Conservation (phyloP, 345 rosid species). For the Gossypium australe region DNA sequence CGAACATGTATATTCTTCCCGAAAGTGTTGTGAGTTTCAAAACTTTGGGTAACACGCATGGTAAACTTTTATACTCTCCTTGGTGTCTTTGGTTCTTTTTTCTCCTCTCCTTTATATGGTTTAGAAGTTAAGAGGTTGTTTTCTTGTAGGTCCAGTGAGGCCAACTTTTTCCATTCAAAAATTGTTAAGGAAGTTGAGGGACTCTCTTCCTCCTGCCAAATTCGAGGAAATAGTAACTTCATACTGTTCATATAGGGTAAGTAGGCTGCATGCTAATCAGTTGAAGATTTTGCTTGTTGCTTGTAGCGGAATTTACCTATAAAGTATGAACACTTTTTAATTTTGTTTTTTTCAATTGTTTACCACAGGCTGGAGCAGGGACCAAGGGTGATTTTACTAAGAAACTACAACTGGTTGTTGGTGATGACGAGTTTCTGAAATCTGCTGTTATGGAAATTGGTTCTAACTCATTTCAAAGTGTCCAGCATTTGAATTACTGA, state of each 20-base stretch:
- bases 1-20: slow-evolving; percentile 38
- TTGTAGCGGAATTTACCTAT: background rate
- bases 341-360: background rate
- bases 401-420: slow-evolving; percentile 26
- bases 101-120: background rate
- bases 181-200: slow-evolving; percentile 29
- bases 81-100: background rate
- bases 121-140: background rate
- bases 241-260: slow-evolving; percentile 28
- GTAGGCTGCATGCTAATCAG: background rate
- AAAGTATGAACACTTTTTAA: background rate
- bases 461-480: background rate
- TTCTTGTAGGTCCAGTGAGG: slow-evolving; percentile 18
- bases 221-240: slow-evolving; percentile 24
- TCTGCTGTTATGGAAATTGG: slow-evolving; percentile 28
- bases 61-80: slow-evolving; percentile 14
- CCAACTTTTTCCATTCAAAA: slow-evolving; percentile 20
- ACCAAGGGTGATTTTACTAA: slow-evolving; percentile 25
- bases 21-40: slow-evolving; percentile 43
- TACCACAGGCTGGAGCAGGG: slow-evolving; percentile 31
- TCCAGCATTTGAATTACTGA: background rate
- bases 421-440: slow-evolving; percentile 27
- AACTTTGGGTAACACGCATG: slow-evolving; percentile 13
- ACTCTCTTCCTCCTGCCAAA: slow-evolving; percentile 27
- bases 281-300: background rate